Conservation (phyloP, 1,284 basidiomycete genomes). For the Ceratobasidium sp. region DNA sequence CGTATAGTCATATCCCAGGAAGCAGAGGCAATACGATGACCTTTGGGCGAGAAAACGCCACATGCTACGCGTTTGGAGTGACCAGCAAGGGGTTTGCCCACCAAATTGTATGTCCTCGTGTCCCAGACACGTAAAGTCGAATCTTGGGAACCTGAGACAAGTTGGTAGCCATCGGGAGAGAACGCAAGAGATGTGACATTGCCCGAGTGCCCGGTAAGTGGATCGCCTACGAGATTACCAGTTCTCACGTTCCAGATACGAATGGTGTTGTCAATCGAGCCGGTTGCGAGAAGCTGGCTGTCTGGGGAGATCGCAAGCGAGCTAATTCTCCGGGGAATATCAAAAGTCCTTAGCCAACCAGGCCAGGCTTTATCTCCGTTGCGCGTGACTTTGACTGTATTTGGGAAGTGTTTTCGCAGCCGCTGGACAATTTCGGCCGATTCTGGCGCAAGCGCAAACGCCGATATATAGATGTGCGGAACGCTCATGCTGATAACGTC, state of each 20-base stretch:
- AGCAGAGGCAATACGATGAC: constrained; percentile 2
- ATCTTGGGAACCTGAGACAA: constrained; percentile 31
- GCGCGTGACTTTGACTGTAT: neutral
- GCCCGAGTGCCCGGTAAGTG: too few species aligned
- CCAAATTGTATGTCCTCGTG: neutral
- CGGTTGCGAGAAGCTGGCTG: neutral
- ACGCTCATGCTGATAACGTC: constrained; percentile 25
- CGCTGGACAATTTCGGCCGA: neutral
- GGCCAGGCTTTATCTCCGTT: neutral
- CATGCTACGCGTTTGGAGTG: constrained; percentile 13
- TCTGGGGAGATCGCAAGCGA: neutral
- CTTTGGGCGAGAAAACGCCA: constrained; percentile 13
- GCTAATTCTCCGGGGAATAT: too few species aligned
- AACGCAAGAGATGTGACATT: constrained; percentile 35
- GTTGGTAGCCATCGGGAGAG: constrained; percentile 21
- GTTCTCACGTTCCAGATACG: constrained; percentile 1
- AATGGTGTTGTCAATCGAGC: neutral
- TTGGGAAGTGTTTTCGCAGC: constrained; percentile 1
- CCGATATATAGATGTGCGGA: constrained; percentile 34
- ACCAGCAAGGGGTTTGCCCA: neutral
- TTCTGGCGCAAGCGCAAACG: too few species aligned
- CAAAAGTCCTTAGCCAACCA: too few species aligned
- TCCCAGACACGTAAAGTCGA: neutral
- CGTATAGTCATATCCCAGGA: constrained; percentile 6
- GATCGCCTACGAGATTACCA: too few species aligned